Base-by-base conservation (phyloP, 768 basidiomycete species). In the Agaricus blazei region DNA sequence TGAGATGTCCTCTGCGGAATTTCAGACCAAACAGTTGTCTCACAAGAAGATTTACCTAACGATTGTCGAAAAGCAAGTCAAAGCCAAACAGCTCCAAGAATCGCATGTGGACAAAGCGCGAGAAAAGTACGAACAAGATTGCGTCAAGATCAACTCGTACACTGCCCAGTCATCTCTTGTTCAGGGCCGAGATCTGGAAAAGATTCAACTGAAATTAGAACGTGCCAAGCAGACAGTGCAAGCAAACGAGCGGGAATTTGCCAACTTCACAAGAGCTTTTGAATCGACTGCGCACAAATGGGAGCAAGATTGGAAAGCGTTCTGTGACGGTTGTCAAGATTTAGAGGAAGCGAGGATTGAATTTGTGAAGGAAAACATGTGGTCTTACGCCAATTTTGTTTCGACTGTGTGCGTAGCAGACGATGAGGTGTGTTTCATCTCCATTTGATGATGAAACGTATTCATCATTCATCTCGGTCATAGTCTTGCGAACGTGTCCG, bases 381-480 rank as follows among this genome's bases (percentile, higher is more conserved):
- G 97, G 96, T 82, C 84, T 6, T 98, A 92, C 67, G 94, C 97
- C 0, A 99, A 99, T 68, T 87, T 88, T 0, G 87, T 97, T n/a
- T 97, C 95, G 12, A 91, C 89, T 9, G 90, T 95, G 12, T 98
- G 97, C 62, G 95, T 99, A 15, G 75, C 85, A 9, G 97, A 98
- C 65, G 97, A 99, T 63, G 93, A 96, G 83, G 92, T 93, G 63
- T 58, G 80, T 73, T 7, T 41, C 43, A 23, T 43, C 43, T 19
- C 42, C 44, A 45, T 46, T 3, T 31, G 3, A 34, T 31, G 34
- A 23, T 15, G 48, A 57, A 24, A 9, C 29, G 51, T 41, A 43
- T 59, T 58, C 50, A 23, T 34, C 31, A 43, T 59, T 58, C 50
- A 23, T 34, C 31, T 19, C 46, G 44, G 43, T 42, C 28, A 5